Evolutionary conservation across 306 rosid genomes (phyloP), one percentile per base, ranked within the genome.

Genomic region (Arachis hypogaea): DNA sequence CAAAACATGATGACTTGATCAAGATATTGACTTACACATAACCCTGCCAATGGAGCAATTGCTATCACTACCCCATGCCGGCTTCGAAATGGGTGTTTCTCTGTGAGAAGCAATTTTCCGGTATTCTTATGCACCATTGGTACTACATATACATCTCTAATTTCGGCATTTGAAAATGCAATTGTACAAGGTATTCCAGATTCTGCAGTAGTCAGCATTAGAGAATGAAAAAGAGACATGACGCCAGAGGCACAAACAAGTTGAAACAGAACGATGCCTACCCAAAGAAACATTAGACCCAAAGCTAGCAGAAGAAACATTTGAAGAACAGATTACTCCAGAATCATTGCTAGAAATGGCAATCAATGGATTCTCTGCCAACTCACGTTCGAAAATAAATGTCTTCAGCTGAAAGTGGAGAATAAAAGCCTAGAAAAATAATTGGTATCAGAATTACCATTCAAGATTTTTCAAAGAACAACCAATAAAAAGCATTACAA

Each of bases 271-370:
- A 65, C 2, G 74, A 77, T 65, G 67, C 75, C 68, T 29, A 92
- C 97, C 93, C 90, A 92, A 74, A 68, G 90, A 86, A 83, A 92
- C 92, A 83, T 89, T 92, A 30, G 96, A 88, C 40, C 97, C 97
- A 59, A 88, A 92, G 81, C 89, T 82, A 52, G 93, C 92, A 86
- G 88, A 86, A 59, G 90, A 81, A 77, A 73, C 68, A 72, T 86
- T 78, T 18, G 88, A 85, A 72, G 88, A 66, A 72, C 66, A 79
- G 57, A 72, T 67, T 78, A 59, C 75, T 62, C 84, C 85, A 30
- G 85, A 82, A 68, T 71, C 90, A 50, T 62, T 67, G 75, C 76
- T 62, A 50, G 84, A 62, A 76, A 78, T 76, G 59, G 69, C 77
- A 40, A 80, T 59, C 38, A 66, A 49, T 40, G 86, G 85, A 59